phyloP scores from a whole-genome alignment of 768 basidiomycete species.

The Chlorophyllum brunneum region DNA sequence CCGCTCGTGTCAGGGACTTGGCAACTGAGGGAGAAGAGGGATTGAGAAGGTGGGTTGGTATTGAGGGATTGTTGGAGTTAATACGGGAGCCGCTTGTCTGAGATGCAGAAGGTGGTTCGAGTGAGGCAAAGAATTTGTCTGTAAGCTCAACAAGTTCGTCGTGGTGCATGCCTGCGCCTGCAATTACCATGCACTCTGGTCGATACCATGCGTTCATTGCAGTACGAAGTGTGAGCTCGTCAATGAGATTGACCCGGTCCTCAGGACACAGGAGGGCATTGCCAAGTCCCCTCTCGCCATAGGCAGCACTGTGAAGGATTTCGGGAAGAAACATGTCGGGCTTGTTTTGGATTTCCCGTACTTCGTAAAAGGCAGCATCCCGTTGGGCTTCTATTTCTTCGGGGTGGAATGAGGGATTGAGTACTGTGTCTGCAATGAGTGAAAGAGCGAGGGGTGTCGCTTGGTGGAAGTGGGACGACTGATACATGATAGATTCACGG shows the following conservation, averaged over 20 bases:
- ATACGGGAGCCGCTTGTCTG: slow-evolving; percentile 23
- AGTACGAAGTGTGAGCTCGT: slow-evolving; percentile 52
- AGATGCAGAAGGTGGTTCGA: slow-evolving; percentile 36
- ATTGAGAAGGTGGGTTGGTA: slow-evolving; percentile 57
- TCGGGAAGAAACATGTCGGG: slow-evolving; percentile 95
- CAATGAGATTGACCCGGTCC: slow-evolving; percentile 69
- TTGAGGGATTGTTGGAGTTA: slow-evolving; percentile 26
- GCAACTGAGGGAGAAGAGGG: slow-evolving; percentile 49
- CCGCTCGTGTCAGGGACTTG: slow-evolving; percentile 73
- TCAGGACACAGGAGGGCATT: slow-evolving; percentile 88
- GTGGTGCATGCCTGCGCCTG: slow-evolving; percentile 90
- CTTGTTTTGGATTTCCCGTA: slow-evolving; percentile 81
- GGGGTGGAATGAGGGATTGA: slow-evolving; percentile 66
- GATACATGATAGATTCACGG: slow-evolving; percentile 95
- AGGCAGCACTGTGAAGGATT: slow-evolving; percentile 83
- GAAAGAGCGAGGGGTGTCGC: slow-evolving; percentile 80
- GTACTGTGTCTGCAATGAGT: slow-evolving; percentile 87
- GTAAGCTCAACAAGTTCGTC: slow-evolving; percentile 83
- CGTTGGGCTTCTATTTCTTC: slow-evolving; percentile 84
- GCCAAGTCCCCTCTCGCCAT: slow-evolving; percentile 73
- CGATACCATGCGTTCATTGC: slow-evolving; percentile 82
- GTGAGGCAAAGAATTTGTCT: slow-evolving; percentile 78
- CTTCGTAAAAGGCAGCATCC: slow-evolving; percentile 87
- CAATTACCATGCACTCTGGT: slow-evolving; percentile 93
- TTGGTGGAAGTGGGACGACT: slow-evolving; percentile 89